These are phyloP conservation scores for Solioccasus polychromus DNA, from an alignment of 768 basidiomycete genomes.

Conservation along the genomic window DNA sequence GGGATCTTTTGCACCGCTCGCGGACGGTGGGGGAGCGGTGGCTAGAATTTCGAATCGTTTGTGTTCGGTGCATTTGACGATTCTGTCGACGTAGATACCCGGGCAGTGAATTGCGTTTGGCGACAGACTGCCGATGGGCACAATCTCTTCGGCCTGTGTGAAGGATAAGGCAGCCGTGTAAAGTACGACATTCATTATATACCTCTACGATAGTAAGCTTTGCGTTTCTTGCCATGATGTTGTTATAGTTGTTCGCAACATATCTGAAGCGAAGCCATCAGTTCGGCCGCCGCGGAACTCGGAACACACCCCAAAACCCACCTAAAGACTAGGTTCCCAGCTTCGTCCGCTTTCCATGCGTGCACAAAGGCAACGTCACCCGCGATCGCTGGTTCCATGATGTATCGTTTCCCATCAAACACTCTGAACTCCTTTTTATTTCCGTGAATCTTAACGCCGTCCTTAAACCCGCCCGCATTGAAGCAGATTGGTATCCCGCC, in stretches of 20 bases:
- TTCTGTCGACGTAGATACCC: conserved; percentile 81
- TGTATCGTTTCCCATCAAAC: conserved; percentile 70
- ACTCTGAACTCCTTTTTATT: conserved; percentile 71
- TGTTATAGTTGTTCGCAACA: conserved; percentile 79
- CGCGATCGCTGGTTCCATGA: conserved; percentile 73
- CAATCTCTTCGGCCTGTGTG: conserved; percentile 80
- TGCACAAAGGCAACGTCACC: conserved; percentile 81
- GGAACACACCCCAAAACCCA: conserved; percentile 27
- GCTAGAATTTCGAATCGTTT: conserved; percentile 76
- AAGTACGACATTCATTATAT: not conserved
- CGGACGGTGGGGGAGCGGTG: conserved; percentile 46
- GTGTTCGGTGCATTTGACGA: conserved; percentile 69
- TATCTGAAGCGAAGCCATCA: conserved; percentile 46
- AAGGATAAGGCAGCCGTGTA: not conserved
- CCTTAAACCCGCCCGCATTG: conserved; percentile 64
- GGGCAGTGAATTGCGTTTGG: conserved; percentile 82
- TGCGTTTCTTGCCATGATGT: conserved; percentile 83
- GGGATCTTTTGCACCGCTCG: conserved; percentile 40
- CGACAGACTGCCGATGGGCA: conserved; percentile 73
- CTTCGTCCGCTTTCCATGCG: conserved; percentile 90
- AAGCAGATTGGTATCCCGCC: conserved; percentile 77
- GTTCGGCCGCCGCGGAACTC: not conserved
- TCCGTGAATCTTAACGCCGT: conserved; percentile 66
- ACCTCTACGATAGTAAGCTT: conserved; percentile 88
- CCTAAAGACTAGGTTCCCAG: conserved; percentile 87